Base-by-base conservation (phyloP, 1,284 basidiomycete genomes). In the Cystobasidium slooffiae region DNA sequence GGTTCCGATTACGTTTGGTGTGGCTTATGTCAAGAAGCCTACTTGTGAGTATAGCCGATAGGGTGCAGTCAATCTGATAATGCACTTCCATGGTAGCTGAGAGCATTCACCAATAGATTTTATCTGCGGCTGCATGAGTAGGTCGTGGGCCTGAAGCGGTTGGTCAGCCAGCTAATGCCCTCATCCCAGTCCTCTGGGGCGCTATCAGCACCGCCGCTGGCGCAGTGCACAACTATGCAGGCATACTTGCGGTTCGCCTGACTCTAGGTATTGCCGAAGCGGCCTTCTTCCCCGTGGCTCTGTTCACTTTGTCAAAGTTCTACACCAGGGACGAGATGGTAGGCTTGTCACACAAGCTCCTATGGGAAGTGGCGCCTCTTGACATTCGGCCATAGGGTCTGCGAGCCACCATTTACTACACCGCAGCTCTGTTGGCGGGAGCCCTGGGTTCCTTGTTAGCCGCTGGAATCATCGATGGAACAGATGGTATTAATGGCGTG, bases 291-390 rank as follows among this genome's bases (percentile, higher is more conserved):
- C 80, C 80, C 8, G 82, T 81, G 2, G 81, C 81, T 0, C 68
- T 84, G 8, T 81, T 81, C 55, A 72, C 83, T 49, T 68, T 84
- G 12, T 81, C 81, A 5, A 78, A 76, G 20, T 82, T 81, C 58
- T 83, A 83, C 75, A 80, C 79, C 1, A 78, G 81, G 43, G 37
- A 49, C 12, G 46, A 49, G 6, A 49, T 49, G 46, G 46, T 49
- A 49, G n/a, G 46, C 46, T 14, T 31, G 31, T 12, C 46, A 49
- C n/a, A 3, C 12, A n/a, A 12, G 46, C 6, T 12, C 46, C 12
- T 49, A n/a, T n/a, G n/a, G 14, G n/a, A 49, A 49, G 46, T n/a
- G n/a, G 3, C n/a, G 46, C 46, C n/a, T 49, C 12, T 49, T 12
- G n/a, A 12, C 12, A 12, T 14, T n/a, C 46, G 12, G 14, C 16